Conservation (phyloP, 768 basidiomycete genomes). For the Pholiota microspora region DNA sequence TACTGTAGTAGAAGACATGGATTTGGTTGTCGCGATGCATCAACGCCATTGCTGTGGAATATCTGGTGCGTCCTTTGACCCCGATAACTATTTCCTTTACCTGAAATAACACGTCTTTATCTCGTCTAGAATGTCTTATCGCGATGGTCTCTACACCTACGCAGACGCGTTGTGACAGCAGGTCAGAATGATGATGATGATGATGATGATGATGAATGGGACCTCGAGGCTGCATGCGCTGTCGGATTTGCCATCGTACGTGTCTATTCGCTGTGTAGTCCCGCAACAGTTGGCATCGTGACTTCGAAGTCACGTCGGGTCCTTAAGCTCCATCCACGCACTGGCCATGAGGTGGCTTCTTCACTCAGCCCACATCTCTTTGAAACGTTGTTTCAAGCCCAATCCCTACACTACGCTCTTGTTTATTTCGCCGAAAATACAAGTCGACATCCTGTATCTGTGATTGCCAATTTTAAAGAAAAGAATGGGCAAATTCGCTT, state of each 20-base stretch:
- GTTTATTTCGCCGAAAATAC: too few species aligned
- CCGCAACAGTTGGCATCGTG: neutral
- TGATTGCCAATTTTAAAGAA: neutral
- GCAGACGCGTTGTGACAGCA: neutral
- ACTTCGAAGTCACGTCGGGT: neutral
- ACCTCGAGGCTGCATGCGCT: neutral
- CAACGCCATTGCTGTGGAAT: neutral
- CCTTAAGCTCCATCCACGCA: neutral
- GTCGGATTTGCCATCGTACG: neutral
- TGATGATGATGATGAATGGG: too few species aligned
- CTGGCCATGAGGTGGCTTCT: neutral
- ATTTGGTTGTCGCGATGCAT: neutral
- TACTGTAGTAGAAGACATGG: too few species aligned
- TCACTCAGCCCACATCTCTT: too few species aligned
- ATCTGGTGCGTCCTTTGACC: neutral
- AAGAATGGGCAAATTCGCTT: neutral
- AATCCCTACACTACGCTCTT: too few species aligned
- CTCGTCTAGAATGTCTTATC: neutral
- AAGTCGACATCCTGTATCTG: too few species aligned
- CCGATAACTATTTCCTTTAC: neutral
- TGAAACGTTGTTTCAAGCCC: too few species aligned
- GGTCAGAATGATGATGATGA: neutral
- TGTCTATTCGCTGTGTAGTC: neutral
- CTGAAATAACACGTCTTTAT: neutral
- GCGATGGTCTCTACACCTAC: neutral